Evolutionary conservation across 495 filamentous ascomycete genomes (phyloP), one percentile per base, ranked within the genome.

Genomic region (Schizothecium vesticola): DNA sequence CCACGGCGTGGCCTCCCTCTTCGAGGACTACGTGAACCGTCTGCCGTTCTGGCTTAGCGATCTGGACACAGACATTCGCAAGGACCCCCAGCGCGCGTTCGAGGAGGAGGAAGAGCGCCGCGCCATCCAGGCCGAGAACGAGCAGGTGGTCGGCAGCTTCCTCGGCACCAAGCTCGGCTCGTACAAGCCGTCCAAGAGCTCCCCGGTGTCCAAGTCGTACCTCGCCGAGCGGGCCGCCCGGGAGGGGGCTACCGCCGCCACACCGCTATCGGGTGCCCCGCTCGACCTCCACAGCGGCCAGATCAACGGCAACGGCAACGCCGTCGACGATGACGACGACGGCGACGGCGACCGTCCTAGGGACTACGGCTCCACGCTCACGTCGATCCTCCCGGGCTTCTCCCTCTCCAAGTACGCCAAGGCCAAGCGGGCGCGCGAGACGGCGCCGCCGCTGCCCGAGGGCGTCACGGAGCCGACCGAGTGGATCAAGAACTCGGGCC

Each of bases 1-100:
- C 23, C 95, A 99, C 71, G 95, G 96, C 67, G 88, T 96, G 2
- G 93, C 94, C 13, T 87, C 88, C 51, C 82, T 98, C 9, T 98
- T 97, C 73, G 96, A 98, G 68, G 96, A 98, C 75, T 83, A 96
- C 75, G 94, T 99, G 77, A 98, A 98, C 80, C 92, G 85, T 66
- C 88, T 99, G 67, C 95, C 95, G 5, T 97, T 98, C 84, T 99
- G 95, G 95, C 86, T 97, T 3, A 86, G 89, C 67, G 91, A 94
- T 64, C 81, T 97, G 11, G 94, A 97, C 70, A 92, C 86, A 36
- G 95, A 99, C 72, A 98, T 99, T 72, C 87, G 93, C 63, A 91
- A 90, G 71, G 95, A 99, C 75, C 95, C 95, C 3, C 89, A 95
- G 74, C 85, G 86, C 33, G 95, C 96, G 1, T 98, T 96, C 77